phyloP scores from a whole-genome alignment of 2,329 filamentous ascomycete species.

The Monilinia aucupariae region DNA sequence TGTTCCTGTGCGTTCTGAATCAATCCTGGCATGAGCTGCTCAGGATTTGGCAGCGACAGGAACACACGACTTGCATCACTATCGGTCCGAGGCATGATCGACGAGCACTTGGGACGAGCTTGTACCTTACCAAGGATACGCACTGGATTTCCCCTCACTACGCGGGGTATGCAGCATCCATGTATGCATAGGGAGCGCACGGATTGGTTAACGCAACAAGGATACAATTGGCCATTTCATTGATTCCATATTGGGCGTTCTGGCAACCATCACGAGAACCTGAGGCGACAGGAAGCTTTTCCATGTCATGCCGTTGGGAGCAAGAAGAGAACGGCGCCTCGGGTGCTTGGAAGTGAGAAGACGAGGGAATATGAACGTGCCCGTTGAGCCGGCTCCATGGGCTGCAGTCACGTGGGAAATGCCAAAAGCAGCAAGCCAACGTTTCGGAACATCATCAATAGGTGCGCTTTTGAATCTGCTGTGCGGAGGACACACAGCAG shows the following conservation, averaged over 20 bases:
- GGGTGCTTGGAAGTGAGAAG: background rate
- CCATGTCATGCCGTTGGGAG: background rate
- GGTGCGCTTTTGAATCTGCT: background rate
- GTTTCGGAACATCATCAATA: background rate
- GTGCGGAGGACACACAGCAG: too few relatives aligned
- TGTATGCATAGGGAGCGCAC: background rate
- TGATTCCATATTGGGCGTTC: background rate
- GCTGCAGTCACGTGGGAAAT: background rate
- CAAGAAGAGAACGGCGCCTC: background rate
- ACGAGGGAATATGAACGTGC: background rate
- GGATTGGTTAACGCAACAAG: background rate
- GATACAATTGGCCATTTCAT: background rate
- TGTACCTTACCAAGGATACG: background rate
- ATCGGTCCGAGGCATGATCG: slow-evolving; percentile 15
- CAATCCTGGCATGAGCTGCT: background rate
- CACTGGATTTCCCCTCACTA: too few relatives aligned
- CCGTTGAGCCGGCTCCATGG: background rate
- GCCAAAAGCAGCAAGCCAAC: background rate
- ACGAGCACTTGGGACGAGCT: background rate
- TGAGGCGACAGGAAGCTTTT: background rate
- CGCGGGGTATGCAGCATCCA: background rate
- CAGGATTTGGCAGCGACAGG: background rate
- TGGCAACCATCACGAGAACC: background rate
- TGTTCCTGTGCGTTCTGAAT: background rate
- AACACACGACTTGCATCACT: background rate